phyloP scores from a whole-genome alignment of 306 rosid genomes.

The Lagenaria siceraria region DNA sequence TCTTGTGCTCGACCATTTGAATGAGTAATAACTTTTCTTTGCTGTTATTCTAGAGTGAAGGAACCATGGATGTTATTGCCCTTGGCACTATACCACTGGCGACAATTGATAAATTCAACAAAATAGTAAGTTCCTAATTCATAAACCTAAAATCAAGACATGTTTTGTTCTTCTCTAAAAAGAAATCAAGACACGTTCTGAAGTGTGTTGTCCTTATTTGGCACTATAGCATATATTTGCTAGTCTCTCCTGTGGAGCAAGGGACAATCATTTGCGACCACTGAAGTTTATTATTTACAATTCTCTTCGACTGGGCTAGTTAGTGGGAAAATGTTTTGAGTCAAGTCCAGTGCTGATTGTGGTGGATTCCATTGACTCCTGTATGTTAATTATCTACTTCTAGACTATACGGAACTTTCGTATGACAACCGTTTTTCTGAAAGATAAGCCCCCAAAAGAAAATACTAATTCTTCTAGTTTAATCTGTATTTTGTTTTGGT shows the following conservation, averaged over 20 bases:
- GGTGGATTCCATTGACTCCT: not conserved
- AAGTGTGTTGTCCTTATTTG: not conserved
- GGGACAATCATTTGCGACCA: not conserved
- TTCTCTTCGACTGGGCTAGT: not conserved
- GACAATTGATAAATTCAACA: constrained; percentile 81
- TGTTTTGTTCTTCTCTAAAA: not conserved
- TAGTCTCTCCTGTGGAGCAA: not conserved
- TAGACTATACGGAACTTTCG: not conserved
- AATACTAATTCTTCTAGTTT: not conserved
- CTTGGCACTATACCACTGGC: constrained; percentile 85
- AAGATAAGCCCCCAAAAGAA: not conserved
- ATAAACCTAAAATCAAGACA: not conserved
- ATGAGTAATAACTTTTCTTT: constrained; percentile 7
- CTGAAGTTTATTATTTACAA: not conserved
- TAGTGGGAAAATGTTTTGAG: not conserved
- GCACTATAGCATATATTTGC: not conserved
- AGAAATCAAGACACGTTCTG: not conserved
- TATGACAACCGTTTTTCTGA: not conserved
- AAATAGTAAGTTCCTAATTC: constrained; percentile 44
- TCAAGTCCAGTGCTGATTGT: not conserved
- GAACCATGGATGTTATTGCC: constrained; percentile 61
- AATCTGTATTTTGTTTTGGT: not conserved
- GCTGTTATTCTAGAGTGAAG: constrained; percentile 56
- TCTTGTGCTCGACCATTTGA: not conserved
- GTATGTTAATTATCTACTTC: not conserved